Percentiles rank a stretch among this genome's conserved stretches.
These are phyloP conservation scores for Botryotinia calthae DNA, from an alignment of 2,329 filamentous ascomycete species.

Conservation along the genomic window DNA sequence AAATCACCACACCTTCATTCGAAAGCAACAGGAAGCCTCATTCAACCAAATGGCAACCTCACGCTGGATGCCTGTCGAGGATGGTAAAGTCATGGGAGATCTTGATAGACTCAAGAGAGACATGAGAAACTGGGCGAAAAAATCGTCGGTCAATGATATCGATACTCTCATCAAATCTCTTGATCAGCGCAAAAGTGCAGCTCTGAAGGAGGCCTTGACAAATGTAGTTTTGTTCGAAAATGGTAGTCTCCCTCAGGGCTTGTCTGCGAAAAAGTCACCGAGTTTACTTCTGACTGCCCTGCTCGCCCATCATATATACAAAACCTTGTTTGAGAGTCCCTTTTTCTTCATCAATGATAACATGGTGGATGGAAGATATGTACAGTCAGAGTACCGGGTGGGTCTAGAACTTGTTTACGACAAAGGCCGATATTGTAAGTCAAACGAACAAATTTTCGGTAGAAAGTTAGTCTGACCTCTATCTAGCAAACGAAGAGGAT, in stretches of 20 bases:
- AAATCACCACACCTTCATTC: constrained; percentile 12
- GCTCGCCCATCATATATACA: constrained; percentile 23
- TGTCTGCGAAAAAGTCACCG: constrained; percentile 13
- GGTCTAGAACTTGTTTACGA: too few species aligned
- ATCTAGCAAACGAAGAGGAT: constrained; percentile 25
- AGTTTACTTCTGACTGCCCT: constrained; percentile 27
- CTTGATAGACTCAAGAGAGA: constrained; percentile 21
- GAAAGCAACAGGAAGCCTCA: constrained; percentile 22
- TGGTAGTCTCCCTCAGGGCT: constrained; percentile 6
- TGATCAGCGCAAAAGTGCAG: too few species aligned
- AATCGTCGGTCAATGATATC: neutral
- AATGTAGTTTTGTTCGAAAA: constrained; percentile 15
- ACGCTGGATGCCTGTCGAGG: constrained; percentile 17
- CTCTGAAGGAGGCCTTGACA: too few species aligned
- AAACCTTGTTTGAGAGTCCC: constrained; percentile 14
- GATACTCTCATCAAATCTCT: too few species aligned
- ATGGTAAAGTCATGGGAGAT: constrained; percentile 15
- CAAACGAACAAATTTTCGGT: too few species aligned
- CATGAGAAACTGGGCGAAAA: constrained; percentile 20
- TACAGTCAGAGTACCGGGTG: too few species aligned
- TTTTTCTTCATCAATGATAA: too few species aligned
- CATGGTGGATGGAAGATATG: too few species aligned
- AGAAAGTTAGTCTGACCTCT: neutral
- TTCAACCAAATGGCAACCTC: constrained; percentile 19
- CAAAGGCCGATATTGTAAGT: too few species aligned